Evolutionary conservation across 352 stramenopile species (phyloP).

Genomic region (Plasmopara viticola): DNA sequence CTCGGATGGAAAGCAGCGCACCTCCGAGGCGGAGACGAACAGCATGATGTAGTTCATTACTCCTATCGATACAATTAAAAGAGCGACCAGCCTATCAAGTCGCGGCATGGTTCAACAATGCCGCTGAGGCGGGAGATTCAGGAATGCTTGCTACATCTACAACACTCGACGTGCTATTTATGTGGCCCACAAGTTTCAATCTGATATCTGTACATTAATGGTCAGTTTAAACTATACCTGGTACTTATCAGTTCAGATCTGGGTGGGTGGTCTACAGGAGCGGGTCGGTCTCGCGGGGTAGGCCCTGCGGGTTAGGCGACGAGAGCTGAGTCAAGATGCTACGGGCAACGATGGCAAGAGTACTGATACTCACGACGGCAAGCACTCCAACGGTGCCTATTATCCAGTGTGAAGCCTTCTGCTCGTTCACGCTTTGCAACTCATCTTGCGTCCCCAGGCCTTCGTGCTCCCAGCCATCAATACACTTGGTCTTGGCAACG

Average conservation of each 20-base stretch:
- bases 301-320: constrained; percentile 8
- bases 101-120: constrained; percentile 1
- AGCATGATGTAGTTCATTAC: background rate
- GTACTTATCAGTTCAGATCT: constrained; percentile 9
- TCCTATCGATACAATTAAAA: background rate
- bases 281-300: constrained; percentile 21
- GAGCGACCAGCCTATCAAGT: background rate
- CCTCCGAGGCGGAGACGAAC: background rate
- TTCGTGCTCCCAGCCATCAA: constrained; percentile 24
- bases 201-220: background rate
- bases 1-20: constrained; percentile 38
- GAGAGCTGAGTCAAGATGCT: constrained; percentile 25
- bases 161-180: background rate
- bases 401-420: constrained; percentile 18
- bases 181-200: constrained; percentile 2
- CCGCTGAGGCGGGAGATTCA: background rate
- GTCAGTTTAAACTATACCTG: background rate
- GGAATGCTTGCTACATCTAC: constrained; percentile 4
- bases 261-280: constrained; percentile 18
- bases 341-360: constrained; percentile 15
- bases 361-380: constrained; percentile 7
- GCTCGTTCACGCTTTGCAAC: constrained; percentile 15
- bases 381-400: constrained; percentile 13
- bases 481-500: constrained; percentile 48
- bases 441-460: constrained; percentile 4